Evolutionary conservation across 768 basidiomycete species (phyloP).

Genomic region (Podaxis pistillaris): DNA sequence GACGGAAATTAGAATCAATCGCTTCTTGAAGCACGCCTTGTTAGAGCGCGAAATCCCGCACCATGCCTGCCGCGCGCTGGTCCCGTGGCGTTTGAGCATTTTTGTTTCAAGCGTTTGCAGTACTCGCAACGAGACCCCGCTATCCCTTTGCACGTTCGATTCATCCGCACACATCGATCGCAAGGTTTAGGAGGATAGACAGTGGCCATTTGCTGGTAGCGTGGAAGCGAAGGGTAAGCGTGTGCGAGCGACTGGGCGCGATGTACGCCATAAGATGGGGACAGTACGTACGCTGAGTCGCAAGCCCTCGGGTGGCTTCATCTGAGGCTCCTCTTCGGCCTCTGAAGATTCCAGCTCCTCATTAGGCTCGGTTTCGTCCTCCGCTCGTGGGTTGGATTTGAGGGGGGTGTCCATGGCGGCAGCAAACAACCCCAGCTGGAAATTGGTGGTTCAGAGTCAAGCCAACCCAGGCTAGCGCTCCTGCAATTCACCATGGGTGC

Average conservation of each 20-base stretch:
- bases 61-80: constrained; percentile 41
- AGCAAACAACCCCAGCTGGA: constrained; percentile 28
- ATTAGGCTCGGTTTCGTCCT: constrained; percentile 29
- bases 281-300: constrained; percentile 17
- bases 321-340: constrained; percentile 4
- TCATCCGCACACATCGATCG: constrained; percentile 43
- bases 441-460: constrained; percentile 31
- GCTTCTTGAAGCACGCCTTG: neutral
- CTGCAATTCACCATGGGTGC: constrained; percentile 18
- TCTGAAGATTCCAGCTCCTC: constrained; percentile 22
- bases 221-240: constrained; percentile 14
- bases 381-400: constrained; percentile 24
- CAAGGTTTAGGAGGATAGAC: constrained; percentile 40
- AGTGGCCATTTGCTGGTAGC: constrained; percentile 21
- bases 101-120: constrained; percentile 45
- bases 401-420: constrained; percentile 32
- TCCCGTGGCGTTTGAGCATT: constrained; percentile 44
- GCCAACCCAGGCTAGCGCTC: constrained; percentile 31
- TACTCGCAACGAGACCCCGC: constrained; percentile 44
- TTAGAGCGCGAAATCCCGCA: constrained; percentile 16
- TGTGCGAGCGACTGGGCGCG: constrained; percentile 5
- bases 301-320: constrained; percentile 23
- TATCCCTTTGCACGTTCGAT: constrained; percentile 40
- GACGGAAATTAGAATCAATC: constrained; percentile 21
- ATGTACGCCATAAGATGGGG: neutral